Percentiles rank a stretch among this genome's conserved stretches.
Evolutionary conservation across 306 rosid genomes (phyloP).

Genomic region (Prunus salicina): DNA sequence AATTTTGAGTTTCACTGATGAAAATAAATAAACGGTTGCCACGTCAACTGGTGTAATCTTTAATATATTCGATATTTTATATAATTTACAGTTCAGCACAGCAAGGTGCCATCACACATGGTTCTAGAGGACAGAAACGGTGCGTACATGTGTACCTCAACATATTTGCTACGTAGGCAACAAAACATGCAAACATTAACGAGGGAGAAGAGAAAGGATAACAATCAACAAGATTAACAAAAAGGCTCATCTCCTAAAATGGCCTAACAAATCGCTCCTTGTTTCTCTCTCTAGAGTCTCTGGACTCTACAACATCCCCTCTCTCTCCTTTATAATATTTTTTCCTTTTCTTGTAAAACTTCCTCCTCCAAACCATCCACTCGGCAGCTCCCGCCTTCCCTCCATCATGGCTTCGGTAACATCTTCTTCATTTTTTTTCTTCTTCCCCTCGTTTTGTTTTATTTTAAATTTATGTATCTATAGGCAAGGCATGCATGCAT

Average conservation of each 20-base stretch:
- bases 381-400: conserved; percentile 17
- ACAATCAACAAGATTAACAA: background rate
- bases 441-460: background rate
- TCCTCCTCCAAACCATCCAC: conserved; percentile 9
- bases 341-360: background rate
- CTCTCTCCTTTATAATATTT: background rate
- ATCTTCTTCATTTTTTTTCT: background rate
- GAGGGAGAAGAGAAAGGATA: background rate
- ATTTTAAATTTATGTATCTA: background rate
- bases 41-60: too few species aligned
- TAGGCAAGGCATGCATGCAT: background rate
- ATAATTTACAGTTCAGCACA: too few species aligned
- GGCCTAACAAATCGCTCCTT: conserved; percentile 9
- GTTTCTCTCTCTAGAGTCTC: background rate
- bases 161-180: background rate
- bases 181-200: background rate
- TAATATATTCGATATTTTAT: too few species aligned
- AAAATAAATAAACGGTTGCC: too few species aligned
- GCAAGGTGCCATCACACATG: too few species aligned
- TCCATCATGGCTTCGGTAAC: conserved; percentile 60
- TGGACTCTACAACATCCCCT: background rate
- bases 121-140: too few species aligned
- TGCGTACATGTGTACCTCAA: background rate
- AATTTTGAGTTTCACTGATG: too few species aligned
- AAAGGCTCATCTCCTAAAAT: background rate